Conservation (phyloP, 2,329 filamentous ascomycete species). For the Tolypocladium guangdongense region DNA sequence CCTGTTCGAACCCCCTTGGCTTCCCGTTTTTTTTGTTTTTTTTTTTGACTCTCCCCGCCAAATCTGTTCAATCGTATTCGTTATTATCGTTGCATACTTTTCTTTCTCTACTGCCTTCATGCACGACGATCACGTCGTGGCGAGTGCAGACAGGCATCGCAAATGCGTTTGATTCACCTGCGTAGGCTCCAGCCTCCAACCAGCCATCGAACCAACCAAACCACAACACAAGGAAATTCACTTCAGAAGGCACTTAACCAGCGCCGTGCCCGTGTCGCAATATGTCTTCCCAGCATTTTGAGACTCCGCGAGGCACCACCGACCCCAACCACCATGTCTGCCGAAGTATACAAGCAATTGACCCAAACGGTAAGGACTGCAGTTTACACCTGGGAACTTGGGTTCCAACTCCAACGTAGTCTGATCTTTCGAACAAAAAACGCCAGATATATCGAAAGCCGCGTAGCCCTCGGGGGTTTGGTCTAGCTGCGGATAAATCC, state of each 20-base stretch:
- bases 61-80: no score
- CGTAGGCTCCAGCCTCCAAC: background rate
- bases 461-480: background rate
- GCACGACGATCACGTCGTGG: background rate
- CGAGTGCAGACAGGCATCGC: background rate
- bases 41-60: no score
- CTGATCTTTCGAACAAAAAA: background rate
- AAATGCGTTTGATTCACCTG: background rate
- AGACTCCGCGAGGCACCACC: background rate
- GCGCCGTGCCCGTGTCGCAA: background rate
- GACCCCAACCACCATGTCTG: background rate
- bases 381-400: no score
- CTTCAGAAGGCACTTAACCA: background rate
- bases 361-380: background rate
- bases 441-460: background rate
- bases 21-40: no score
- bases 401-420: background rate
- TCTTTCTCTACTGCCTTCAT: background rate
- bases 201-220: background rate
- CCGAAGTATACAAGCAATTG: background rate
- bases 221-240: background rate
- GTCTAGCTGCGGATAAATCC: background rate
- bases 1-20: background rate
- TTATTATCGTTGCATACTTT: background rate
- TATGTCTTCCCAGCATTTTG: background rate